phyloP scores from a whole-genome alignment of 1,139 yeast genomes.

The Diutina scorzettiae region DNA sequence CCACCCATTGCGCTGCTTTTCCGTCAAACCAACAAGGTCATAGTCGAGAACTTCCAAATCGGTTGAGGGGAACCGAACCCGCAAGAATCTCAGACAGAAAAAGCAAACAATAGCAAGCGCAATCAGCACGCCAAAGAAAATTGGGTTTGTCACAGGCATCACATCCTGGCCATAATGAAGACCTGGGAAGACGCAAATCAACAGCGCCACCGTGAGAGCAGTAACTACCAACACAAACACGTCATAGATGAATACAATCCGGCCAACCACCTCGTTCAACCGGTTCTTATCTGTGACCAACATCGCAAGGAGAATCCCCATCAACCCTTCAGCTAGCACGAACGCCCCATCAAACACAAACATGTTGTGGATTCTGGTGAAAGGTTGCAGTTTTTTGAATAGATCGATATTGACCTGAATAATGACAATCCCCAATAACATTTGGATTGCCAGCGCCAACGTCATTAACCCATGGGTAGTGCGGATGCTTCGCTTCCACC shows the following conservation, averaged over 20 bases:
- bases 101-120: neutral
- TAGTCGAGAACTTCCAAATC: conserved; percentile 21
- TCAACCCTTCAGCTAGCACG: neutral
- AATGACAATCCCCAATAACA: neutral
- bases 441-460: conserved; percentile 2
- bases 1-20: conserved; percentile 23
- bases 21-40: conserved; percentile 17
- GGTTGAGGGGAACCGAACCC: neutral
- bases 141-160: conserved; percentile 5
- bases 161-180: neutral
- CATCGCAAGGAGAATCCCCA: neutral
- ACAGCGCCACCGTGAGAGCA: conserved; percentile 4
- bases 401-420: neutral
- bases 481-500: conserved; percentile 2
- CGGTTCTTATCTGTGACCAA: conserved; percentile 4
- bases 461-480: conserved; percentile 4
- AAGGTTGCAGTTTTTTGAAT: neutral
- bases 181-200: conserved; percentile 2
- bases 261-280: neutral
- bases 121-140: conserved; percentile 1
- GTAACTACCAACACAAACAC: neutral
- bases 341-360: conserved; percentile 5
- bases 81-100: neutral
- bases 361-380: conserved; percentile 1
- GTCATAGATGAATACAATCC: neutral